Conservation (phyloP, 2,329 filamentous ascomycete species). For the Phialophora expanda region DNA sequence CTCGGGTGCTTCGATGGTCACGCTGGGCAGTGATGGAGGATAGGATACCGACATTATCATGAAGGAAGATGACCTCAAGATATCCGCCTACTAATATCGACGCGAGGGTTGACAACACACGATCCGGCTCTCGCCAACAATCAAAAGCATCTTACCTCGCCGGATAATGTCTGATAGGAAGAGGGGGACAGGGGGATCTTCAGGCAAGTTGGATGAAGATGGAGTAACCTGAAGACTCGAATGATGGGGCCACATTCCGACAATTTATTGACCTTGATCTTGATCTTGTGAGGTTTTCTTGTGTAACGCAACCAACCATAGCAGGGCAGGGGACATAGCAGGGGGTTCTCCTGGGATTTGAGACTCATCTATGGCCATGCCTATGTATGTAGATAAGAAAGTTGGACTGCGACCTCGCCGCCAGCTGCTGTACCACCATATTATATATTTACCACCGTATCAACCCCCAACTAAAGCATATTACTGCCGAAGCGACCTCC, state of each 20-base stretch:
- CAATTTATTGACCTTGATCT: not conserved
- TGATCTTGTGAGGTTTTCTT: conserved; percentile 1
- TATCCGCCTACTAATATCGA: conserved; percentile 16
- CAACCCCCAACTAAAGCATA: too few relatives aligned
- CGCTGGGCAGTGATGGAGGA: not conserved
- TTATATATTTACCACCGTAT: too few relatives aligned
- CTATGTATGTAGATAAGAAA: conserved; percentile 2
- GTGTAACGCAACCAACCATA: conserved; percentile 2
- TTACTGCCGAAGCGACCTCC: too few relatives aligned
- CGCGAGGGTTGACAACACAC: not conserved
- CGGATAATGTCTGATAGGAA: conserved; percentile 19
- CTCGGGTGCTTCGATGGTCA: not conserved
- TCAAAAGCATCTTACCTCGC: conserved; percentile 14
- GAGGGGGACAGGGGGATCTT: not conserved
- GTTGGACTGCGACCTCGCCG: not conserved
- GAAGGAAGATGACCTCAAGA: conserved; percentile 5
- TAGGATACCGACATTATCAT: conserved; percentile 2
- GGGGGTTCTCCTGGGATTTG: not conserved
- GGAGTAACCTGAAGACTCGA: not conserved
- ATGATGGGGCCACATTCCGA: not conserved
- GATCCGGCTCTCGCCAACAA: not conserved
- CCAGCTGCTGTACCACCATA: conserved; percentile 4
- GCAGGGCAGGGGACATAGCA: not conserved
- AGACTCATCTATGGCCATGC: not conserved
- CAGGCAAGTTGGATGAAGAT: conserved; percentile 7